These are phyloP conservation scores for Eryngium alpinum DNA, from an alignment of 140 eudicot genomes.

Conservation along the genomic window DNA sequence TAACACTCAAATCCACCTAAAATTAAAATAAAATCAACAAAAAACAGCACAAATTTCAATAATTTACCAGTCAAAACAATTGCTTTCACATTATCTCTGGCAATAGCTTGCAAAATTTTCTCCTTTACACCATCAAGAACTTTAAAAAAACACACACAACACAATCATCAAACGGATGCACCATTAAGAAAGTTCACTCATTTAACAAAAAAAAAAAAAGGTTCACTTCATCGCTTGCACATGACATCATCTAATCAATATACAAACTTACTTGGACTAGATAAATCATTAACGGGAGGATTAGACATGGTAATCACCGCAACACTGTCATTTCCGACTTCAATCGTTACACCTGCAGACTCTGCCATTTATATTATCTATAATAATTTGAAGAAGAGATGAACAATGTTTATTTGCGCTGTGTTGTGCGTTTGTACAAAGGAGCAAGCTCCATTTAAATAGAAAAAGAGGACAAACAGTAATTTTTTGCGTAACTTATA, in stretches of 20 bases:
- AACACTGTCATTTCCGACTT: constrained; percentile 57
- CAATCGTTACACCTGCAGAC: constrained; percentile 30
- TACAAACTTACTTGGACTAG: constrained; percentile 35
- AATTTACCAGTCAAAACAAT: constrained; percentile 67
- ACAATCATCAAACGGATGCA: too few species aligned
- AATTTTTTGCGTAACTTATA: too few species aligned
- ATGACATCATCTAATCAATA: too few species aligned
- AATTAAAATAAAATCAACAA: neutral
- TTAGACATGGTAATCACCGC: constrained; percentile 69
- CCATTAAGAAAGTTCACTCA: too few species aligned
- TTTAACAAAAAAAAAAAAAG: too few species aligned
- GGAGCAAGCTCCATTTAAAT: too few species aligned
- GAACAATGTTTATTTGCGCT: too few species aligned
- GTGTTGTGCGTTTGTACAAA: too few species aligned
- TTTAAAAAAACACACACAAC: neutral
- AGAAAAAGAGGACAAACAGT: too few species aligned
- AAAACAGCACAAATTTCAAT: neutral
- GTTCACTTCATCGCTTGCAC: too few species aligned
- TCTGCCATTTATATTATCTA: constrained; percentile 14
- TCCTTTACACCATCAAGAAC: constrained; percentile 55
- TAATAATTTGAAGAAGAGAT: too few species aligned
- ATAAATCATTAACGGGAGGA: constrained; percentile 76
- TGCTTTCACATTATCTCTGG: constrained; percentile 85
- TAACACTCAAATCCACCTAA: neutral
- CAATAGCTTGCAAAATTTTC: constrained; percentile 62